Evolutionary conservation across 2,329 filamentous ascomycete genomes (phyloP).

Genomic region (Arthrobotrys entomopaga): DNA sequence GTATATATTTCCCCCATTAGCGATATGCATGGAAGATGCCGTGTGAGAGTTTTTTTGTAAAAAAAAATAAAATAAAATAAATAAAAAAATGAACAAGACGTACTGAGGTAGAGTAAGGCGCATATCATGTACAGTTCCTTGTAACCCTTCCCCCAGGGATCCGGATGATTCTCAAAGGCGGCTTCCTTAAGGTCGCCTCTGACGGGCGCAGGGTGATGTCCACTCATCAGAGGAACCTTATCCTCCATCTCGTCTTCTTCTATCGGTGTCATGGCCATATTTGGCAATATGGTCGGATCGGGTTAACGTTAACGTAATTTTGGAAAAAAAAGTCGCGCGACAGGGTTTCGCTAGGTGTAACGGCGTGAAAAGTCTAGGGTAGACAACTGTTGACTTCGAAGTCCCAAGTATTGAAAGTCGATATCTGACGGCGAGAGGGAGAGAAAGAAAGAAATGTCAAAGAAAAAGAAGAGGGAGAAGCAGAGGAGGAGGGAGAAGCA

Average conservation of each 20-base stretch:
- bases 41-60: too few relatives aligned
- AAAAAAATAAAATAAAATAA: too few relatives aligned
- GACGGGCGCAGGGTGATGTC: slow-evolving; percentile 19
- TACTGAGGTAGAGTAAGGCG: slow-evolving; percentile 46
- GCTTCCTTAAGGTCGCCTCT: slow-evolving; percentile 51
- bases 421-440: too few relatives aligned
- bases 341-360: not conserved
- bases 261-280: slow-evolving; percentile 48
- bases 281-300: not conserved
- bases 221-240: slow-evolving; percentile 49
- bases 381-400: too few relatives aligned
- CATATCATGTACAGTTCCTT: slow-evolving; percentile 54
- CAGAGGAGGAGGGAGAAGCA: too few relatives aligned
- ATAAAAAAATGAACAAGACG: not conserved
- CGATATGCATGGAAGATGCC: not conserved
- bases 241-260: slow-evolving; percentile 54
- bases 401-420: too few relatives aligned
- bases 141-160: slow-evolving; percentile 54
- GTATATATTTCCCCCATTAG: not conserved
- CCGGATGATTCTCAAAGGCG: slow-evolving; percentile 51
- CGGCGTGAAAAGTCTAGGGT: too few relatives aligned
- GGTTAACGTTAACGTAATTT: too few relatives aligned
- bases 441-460: too few relatives aligned
- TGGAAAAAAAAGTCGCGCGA: not conserved
- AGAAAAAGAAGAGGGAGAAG: too few relatives aligned